phyloP scores from a whole-genome alignment of 1,284 basidiomycete species.

The Tremellales sp. region DNA sequence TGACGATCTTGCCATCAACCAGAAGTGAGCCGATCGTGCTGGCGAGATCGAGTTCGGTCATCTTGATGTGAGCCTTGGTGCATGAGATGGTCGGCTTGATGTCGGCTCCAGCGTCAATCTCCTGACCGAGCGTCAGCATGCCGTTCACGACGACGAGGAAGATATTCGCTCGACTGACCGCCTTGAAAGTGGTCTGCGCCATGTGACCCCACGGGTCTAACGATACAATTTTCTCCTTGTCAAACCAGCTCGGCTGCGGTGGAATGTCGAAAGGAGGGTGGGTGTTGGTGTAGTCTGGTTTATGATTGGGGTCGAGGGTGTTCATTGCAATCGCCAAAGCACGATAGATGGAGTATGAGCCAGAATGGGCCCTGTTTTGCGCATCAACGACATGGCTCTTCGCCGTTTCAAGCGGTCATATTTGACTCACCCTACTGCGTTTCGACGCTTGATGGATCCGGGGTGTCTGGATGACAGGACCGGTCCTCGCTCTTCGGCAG shows the following conservation, averaged over 20 bases:
- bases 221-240: slow-evolving; percentile 77
- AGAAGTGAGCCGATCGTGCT: slow-evolving; percentile 64
- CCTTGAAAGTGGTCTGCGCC: slow-evolving; percentile 70
- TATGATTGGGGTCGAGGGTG: slow-evolving; percentile 74
- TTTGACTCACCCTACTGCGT: background rate
- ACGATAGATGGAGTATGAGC: slow-evolving; percentile 91
- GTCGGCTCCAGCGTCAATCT: slow-evolving; percentile 61
- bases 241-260: slow-evolving; percentile 75
- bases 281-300: slow-evolving; percentile 80
- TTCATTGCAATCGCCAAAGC: slow-evolving; percentile 89
- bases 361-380: slow-evolving; percentile 89
- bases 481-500: slow-evolving; percentile 50
- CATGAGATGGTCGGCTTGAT: slow-evolving; percentile 86
- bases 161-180: slow-evolving; percentile 30
- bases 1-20: slow-evolving; percentile 79
- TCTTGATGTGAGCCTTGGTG: slow-evolving; percentile 60
- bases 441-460: background rate
- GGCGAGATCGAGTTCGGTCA: slow-evolving; percentile 78
- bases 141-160: slow-evolving; percentile 9
- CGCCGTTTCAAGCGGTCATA: background rate
- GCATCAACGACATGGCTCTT: slow-evolving; percentile 41
- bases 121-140: background rate
- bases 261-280: slow-evolving; percentile 83
- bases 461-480: background rate
- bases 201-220: slow-evolving; percentile 95